Evolutionary conservation across 495 filamentous ascomycete species (phyloP).

Genomic region (Amniculicola lignicola): DNA sequence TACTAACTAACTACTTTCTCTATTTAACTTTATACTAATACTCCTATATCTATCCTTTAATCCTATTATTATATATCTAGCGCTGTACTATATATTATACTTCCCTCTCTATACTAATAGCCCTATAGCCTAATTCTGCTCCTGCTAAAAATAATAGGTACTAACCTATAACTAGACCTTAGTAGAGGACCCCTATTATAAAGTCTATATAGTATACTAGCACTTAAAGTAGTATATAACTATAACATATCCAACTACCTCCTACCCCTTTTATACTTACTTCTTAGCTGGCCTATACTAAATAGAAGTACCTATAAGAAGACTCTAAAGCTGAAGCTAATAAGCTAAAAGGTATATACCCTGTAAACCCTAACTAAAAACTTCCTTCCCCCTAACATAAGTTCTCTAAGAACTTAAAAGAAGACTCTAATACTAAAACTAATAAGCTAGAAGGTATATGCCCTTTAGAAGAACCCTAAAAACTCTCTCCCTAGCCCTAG

Average conservation of each 20-base stretch:
- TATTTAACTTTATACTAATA: not conserved
- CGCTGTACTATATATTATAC: not conserved
- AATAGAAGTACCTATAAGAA: not conserved
- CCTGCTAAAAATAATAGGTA: slow-evolving; percentile 1
- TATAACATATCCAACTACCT: not conserved
- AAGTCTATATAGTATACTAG: not conserved
- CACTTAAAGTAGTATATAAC: not conserved
- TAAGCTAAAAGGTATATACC: not conserved
- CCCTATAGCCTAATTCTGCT: slow-evolving; percentile 6
- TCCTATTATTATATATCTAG: slow-evolving; percentile 12
- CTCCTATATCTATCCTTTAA: too few relatives aligned
- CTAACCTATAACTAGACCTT: not conserved
- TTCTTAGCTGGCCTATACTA: not conserved
- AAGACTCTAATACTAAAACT: not conserved
- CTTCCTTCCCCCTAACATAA: not conserved
- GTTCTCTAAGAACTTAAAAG: not conserved
- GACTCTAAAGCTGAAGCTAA: not conserved
- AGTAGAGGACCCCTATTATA: not conserved
- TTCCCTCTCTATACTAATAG: slow-evolving; percentile 5
- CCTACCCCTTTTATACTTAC: not conserved
- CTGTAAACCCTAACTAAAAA: not conserved
- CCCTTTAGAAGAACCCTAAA: too few relatives aligned
- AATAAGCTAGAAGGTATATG: not conserved
- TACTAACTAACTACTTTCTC: too few relatives aligned
- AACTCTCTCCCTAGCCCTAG: too few relatives aligned